Evolutionary conservation across 139 green algal species (phyloP).

Genomic region (Gonium pectorale): DNA sequence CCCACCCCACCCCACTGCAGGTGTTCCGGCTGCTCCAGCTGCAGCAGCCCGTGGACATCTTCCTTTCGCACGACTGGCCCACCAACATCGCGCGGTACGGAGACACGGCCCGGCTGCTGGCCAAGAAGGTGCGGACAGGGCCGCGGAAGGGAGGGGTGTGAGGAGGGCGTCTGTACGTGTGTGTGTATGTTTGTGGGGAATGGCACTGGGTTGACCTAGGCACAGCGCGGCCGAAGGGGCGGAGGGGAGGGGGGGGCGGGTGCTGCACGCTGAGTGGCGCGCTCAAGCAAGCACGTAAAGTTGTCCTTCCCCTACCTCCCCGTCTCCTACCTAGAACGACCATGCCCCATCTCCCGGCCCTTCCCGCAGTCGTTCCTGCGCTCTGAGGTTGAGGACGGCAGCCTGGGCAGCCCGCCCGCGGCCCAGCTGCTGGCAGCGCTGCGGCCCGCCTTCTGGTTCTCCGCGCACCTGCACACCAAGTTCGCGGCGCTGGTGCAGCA

Average conservation of each 20-base stretch:
- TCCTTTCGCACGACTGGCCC: conserved; percentile 98
- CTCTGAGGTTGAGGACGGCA: conserved; percentile 71
- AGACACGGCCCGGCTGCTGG: conserved; percentile 79
- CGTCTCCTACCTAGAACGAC: no score
- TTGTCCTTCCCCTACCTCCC: no score
- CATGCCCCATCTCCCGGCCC: neutral
- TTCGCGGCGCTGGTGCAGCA: conserved; percentile 92
- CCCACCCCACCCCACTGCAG: neutral
- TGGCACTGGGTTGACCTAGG: no score
- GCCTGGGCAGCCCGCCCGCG: conserved; percentile 78
- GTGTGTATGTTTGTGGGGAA: no score
- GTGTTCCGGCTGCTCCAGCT: conserved; percentile 88
- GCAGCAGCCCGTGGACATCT: conserved; percentile 83
- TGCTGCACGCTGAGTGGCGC: no score
- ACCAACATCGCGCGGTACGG: conserved; percentile 85
- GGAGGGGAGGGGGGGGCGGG: no score
- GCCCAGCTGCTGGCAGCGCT: conserved; percentile 80
- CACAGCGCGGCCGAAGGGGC: no score
- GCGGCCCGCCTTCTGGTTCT: conserved; percentile 94
- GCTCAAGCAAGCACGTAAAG: no score
- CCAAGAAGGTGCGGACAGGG: conserved; percentile 69
- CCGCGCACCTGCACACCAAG: conserved; percentile 96
- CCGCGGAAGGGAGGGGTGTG: no score
- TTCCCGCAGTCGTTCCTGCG: conserved; percentile 17
- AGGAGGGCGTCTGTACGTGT: no score